Conservation (phyloP, 73 alveolate species). For the Effrenium voratum region DNA sequence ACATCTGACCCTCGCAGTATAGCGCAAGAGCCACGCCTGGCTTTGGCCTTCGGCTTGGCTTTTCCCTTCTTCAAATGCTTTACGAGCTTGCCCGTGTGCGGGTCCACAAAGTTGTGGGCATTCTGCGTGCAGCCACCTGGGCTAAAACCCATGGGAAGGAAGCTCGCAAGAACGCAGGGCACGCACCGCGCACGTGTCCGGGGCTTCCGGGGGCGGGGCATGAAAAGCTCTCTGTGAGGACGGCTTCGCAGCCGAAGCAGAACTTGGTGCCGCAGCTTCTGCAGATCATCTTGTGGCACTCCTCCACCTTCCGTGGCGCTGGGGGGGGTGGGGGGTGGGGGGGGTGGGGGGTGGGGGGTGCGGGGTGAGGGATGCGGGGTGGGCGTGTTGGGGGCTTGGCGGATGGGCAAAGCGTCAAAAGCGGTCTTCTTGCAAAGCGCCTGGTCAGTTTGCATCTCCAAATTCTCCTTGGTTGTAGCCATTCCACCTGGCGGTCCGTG, state of each 20-base stretch:
- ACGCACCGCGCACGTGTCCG: neutral
- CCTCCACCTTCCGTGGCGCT: slow-evolving; percentile 42
- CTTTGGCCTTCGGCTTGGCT: slow-evolving; percentile 69
- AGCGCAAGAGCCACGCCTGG: neutral
- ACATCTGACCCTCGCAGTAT: no score
- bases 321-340: no score
- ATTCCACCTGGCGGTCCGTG: slow-evolving; percentile 51
- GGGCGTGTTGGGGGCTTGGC: neutral
- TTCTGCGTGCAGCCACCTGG: slow-evolving; percentile 93
- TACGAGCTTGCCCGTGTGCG: slow-evolving; percentile 82
- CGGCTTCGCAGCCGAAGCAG: slow-evolving; percentile 80
- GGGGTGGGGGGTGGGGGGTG: neutral
- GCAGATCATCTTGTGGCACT: slow-evolving; percentile 91
- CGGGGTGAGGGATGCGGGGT: neutral
- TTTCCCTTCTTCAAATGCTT: slow-evolving; percentile 38
- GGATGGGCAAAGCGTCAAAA: neutral
- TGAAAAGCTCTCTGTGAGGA: slow-evolving; percentile 70
- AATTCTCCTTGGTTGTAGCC: slow-evolving; percentile 88
- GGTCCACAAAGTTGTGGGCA: slow-evolving; percentile 94
- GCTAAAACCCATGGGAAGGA: neutral
- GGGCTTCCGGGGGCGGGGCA: neutral
- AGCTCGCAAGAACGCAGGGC: neutral
- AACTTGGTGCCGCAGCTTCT: slow-evolving; percentile 83
- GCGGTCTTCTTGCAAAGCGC: neutral
- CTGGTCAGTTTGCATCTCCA: slow-evolving; percentile 75